A percentile compares a stretch with the other conserved stretches of the same genome.
These are phyloP conservation scores for Penstemon eatonii DNA, from an alignment of 257 asterid species.

Conservation along the genomic window DNA sequence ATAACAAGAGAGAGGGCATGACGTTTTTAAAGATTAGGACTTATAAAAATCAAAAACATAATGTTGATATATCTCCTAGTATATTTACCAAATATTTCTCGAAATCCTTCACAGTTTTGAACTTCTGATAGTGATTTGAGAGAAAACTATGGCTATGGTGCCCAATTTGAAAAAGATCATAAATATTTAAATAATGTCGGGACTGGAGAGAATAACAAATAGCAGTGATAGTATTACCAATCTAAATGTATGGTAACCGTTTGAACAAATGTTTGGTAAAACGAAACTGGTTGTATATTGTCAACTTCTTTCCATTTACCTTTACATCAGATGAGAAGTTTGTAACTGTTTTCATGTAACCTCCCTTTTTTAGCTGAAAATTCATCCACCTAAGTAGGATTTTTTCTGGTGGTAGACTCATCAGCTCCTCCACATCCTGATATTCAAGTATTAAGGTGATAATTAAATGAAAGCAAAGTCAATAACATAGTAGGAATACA, in stretches of 20 bases:
- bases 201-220: not conserved
- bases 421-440: conserved; percentile 94
- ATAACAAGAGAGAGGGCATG: not conserved
- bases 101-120: not conserved
- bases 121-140: not conserved
- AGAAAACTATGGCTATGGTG: not conserved
- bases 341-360: conserved; percentile 70
- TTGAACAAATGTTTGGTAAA: conserved; percentile 9
- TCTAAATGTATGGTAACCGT: not conserved
- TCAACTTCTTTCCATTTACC: conserved; percentile 46
- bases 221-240: not conserved
- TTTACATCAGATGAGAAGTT: conserved; percentile 95
- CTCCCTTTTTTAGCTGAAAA: conserved; percentile 86
- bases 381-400: conserved; percentile 97
- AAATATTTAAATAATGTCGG: not conserved
- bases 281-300: conserved; percentile 1
- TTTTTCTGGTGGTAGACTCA: conserved; percentile 95
- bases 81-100: not conserved
- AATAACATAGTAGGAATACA: conserved; percentile 3
- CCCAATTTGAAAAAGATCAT: not conserved
- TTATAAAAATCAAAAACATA: conserved; percentile 1
- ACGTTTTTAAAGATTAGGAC: conserved; percentile 1
- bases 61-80: not conserved
- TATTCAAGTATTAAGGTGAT: conserved; percentile 27
- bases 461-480: conserved; percentile 4